These are phyloP conservation scores for Globisporangium canariense DNA, from an alignment of 352 stramenopile species.

Conservation along the genomic window DNA sequence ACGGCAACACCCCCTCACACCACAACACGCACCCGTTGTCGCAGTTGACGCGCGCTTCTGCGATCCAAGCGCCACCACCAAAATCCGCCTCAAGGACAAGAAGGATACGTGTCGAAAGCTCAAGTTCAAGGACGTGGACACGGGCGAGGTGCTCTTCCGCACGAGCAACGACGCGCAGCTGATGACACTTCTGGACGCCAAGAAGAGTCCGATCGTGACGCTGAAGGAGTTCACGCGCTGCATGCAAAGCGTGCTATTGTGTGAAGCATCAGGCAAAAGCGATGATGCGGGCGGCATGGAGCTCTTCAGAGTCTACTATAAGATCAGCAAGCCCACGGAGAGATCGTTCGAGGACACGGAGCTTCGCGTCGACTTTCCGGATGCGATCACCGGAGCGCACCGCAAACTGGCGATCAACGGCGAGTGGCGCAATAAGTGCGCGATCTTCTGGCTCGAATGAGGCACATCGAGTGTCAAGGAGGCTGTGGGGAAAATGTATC, in stretches of 20 bases:
- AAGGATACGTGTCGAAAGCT: neutral
- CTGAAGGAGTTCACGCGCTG: neutral
- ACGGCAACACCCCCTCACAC: neutral
- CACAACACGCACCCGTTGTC: neutral
- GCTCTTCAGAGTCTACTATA: conserved; percentile 9
- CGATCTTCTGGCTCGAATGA: conserved; percentile 1
- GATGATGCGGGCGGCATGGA: neutral
- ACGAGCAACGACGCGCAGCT: neutral
- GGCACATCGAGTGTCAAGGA: neutral
- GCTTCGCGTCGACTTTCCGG: neutral
- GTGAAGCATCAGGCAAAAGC: neutral
- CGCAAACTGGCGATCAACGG: conserved; percentile 6
- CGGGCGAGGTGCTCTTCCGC: neutral
- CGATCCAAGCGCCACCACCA: neutral
- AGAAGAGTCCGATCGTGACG: conserved; percentile 1
- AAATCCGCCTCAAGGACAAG: neutral
- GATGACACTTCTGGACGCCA: neutral
- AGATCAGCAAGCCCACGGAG: neutral
- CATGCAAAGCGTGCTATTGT: neutral
- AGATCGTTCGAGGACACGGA: neutral
- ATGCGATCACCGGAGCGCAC: neutral
- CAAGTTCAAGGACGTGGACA: neutral
- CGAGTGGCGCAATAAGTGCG: neutral
- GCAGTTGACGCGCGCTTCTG: neutral
- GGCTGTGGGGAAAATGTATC: neutral